Evolutionary conservation across 2,329 filamentous ascomycete genomes (phyloP).

Genomic region (Exophiala phaeomuriformis): DNA sequence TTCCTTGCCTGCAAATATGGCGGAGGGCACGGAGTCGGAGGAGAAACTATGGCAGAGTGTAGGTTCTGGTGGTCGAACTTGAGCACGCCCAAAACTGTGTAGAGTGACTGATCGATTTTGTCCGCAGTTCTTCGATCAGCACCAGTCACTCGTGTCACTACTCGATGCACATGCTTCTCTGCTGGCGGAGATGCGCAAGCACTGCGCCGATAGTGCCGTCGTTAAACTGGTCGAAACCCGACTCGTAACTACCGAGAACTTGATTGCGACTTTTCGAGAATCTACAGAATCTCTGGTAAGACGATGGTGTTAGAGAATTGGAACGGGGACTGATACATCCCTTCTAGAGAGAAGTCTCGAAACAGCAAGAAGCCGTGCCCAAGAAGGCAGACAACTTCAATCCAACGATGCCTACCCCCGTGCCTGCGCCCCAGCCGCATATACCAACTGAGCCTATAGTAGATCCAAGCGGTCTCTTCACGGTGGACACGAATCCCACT

Average conservation of each 20-base stretch:
- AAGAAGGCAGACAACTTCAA: background rate
- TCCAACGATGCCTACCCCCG: background rate
- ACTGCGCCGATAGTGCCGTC: constrained; percentile 2
- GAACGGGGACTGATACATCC: background rate
- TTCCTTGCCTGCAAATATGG: background rate
- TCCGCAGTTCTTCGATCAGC: constrained; percentile 15
- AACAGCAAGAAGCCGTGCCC: constrained; percentile 2
- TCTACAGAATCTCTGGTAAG: constrained; percentile 12
- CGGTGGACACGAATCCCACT: constrained; percentile 25
- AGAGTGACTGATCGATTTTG: background rate
- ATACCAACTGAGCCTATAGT: constrained; percentile 7
- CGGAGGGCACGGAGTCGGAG: background rate
- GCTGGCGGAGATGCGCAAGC: constrained; percentile 12
- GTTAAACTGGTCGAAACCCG: constrained; percentile 5
- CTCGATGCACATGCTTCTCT: constrained; percentile 18
- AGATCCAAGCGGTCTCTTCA: constrained; percentile 25
- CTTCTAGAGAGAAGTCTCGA: constrained; percentile 3
- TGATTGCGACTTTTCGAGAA: constrained; percentile 14
- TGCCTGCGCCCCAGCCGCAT: background rate
- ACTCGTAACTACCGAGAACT: constrained; percentile 8
- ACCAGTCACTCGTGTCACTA: constrained; percentile 12
- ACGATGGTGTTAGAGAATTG: background rate
- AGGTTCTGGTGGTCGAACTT: background rate
- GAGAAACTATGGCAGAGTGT: constrained; percentile 9
- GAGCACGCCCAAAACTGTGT: background rate